Percentiles rank a stretch among this genome's conserved stretches.
phyloP scores from a whole-genome alignment of 1,284 basidiomycete species.

The Inonotus obliquus region DNA sequence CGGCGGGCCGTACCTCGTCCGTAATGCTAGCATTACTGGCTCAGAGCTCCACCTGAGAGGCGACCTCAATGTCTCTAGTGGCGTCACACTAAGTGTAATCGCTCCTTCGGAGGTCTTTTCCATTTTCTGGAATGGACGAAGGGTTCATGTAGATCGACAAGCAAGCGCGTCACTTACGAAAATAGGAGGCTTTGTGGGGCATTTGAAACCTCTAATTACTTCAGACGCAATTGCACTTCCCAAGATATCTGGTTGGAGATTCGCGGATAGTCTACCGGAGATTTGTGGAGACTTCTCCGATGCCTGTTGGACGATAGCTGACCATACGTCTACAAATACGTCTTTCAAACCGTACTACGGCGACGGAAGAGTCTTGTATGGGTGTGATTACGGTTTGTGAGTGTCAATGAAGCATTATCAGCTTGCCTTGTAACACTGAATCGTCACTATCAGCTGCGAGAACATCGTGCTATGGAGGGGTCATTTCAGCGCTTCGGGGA shows the following conservation, averaged over 20 bases:
- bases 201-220: background rate
- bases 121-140: conserved; percentile 68
- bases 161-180: conserved; percentile 19
- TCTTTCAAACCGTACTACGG: conserved; percentile 65
- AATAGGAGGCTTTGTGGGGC: conserved; percentile 21
- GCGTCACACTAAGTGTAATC: conserved; percentile 44
- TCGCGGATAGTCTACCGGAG: conserved; percentile 68
- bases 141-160: conserved; percentile 26
- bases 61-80: conserved; percentile 39
- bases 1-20: conserved; percentile 54
- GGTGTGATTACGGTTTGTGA: conserved; percentile 80
- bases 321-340: conserved; percentile 67
- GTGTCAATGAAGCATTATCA: conserved; percentile 25
- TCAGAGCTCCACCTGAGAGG: conserved; percentile 39
- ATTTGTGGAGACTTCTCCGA: conserved; percentile 52
- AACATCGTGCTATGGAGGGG: conserved; percentile 78
- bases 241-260: conserved; percentile 58
- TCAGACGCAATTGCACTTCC: conserved; percentile 26
- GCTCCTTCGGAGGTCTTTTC: conserved; percentile 44
- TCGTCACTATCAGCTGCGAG: conserved; percentile 52
- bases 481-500: conserved; percentile 60
- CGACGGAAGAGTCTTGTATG: conserved; percentile 68
- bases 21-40: conserved; percentile 38
- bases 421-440: background rate
- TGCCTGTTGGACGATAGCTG: conserved; percentile 54